Base-by-base conservation (phyloP, 106 monocot species). In the Phalaenopsis equestris region DNA sequence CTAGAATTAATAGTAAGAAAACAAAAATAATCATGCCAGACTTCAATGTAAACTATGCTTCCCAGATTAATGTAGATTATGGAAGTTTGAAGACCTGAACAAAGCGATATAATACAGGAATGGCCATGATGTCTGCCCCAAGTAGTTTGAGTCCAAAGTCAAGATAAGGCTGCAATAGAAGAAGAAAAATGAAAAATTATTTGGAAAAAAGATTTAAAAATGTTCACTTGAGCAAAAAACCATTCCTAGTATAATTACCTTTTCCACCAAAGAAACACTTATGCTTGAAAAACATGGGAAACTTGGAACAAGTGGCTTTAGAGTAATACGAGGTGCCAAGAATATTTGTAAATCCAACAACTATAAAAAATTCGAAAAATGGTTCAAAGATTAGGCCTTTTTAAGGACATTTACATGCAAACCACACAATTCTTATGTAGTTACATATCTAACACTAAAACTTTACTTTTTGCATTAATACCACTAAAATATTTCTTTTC, bases 141-240 rank as follows among this genome's bases (percentile, higher is more conserved):
- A 92, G 80, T 48, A 96, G 45, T 83, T 90, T 96, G 24, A 96
- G 88, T 68, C 96, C 96, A 76, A 94, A 92, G 57, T 96, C 96
- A 75, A 96, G 83, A 78, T 76, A 67, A 77, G 96, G 96, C 96
- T 96, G 82, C 80, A 90, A 47, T 14, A 41, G 37, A 85, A 58
- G 15, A 1, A 55, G 15, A 14, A 52, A 5, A 72, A 18, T 61
- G 12, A 72, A 42, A 43, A 15, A 74, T 36, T 48, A 18, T 42
- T 68, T 23, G 38, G 38, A 58, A 30, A 55, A 15, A 38, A 67
- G 70, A 81, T 10, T 6, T n/a, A 61, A n/a, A 3, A 21, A 30
- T 49, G 47, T 17, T 2, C 65, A 41, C 41, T 14, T 39, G 58
- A 41, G 30, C 1, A 23, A 19, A 55, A 23, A 42, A 82, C 2